Evolutionary conservation across 2,329 filamentous ascomycete species (phyloP).

Genomic region (Colletotrichum sp.): DNA sequence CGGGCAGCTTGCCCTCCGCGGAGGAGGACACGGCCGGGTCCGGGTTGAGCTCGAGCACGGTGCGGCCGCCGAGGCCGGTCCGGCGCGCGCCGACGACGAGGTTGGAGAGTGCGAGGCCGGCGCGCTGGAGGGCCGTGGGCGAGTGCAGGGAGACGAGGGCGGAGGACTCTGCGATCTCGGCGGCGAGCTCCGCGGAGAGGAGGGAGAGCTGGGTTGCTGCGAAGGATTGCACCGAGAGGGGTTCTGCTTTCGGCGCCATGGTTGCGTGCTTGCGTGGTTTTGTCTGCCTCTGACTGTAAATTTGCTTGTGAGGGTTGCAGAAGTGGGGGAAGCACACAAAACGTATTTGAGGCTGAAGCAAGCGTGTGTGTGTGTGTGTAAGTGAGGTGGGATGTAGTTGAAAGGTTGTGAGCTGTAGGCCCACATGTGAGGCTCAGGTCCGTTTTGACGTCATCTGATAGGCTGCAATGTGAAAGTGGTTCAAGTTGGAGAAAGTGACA

Average conservation of each 20-base stretch:
- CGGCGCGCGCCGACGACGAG: slow-evolving; percentile 76
- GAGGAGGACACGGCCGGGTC: slow-evolving; percentile 73
- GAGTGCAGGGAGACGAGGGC: slow-evolving; percentile 70
- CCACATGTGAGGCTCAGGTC: neutral
- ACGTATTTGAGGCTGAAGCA: neutral
- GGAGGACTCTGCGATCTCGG: slow-evolving; percentile 74
- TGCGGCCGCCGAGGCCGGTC: slow-evolving; percentile 91
- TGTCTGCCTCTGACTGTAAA: too few species aligned
- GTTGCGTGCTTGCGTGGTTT: neutral
- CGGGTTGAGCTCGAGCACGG: slow-evolving; percentile 78
- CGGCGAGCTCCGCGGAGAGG: slow-evolving; percentile 72
- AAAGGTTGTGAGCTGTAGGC: neutral
- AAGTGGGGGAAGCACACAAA: too few species aligned
- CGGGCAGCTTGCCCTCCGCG: slow-evolving; percentile 58
- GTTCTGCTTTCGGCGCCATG: slow-evolving; percentile 41
- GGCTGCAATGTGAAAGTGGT: neutral
- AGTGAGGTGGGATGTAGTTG: neutral
- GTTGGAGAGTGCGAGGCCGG: slow-evolving; percentile 81
- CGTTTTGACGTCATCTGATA: slow-evolving; percentile 19
- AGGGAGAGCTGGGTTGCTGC: slow-evolving; percentile 74
- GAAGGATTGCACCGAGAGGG: slow-evolving; percentile 71
- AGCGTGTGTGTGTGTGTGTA: neutral
- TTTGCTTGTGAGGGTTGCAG: too few species aligned
- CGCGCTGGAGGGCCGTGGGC: slow-evolving; percentile 73
- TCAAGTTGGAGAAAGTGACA: neutral